These are phyloP conservation scores for Botryotinia globosa DNA, from an alignment of 2,329 filamentous ascomycete genomes.

Conservation along the genomic window DNA sequence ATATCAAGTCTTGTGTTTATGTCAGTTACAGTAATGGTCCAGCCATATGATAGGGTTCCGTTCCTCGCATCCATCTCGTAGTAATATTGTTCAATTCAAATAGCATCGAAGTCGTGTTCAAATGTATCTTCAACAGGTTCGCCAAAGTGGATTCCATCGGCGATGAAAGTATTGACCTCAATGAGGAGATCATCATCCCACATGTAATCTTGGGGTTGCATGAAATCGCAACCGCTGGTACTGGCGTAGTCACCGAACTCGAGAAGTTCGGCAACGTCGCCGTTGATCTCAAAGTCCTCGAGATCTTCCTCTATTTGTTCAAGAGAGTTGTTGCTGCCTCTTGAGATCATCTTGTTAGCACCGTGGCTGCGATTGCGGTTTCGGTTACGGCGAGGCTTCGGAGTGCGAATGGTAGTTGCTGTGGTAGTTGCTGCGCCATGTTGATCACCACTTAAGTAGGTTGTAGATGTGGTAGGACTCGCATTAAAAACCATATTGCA, in stretches of 20 bases:
- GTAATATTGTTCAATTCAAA: neutral
- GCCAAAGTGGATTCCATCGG: neutral
- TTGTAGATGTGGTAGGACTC: neutral
- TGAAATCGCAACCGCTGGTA: neutral
- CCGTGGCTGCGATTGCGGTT: neutral
- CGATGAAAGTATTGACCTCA: neutral
- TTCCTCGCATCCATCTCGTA: conserved; percentile 1
- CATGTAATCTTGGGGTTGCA: neutral
- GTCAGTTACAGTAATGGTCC: conserved; percentile 10
- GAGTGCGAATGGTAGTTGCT: neutral
- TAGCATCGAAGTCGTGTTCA: neutral
- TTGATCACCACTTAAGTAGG: too few relatives aligned
- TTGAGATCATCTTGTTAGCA: neutral
- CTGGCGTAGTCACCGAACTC: neutral
- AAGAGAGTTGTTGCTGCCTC: too few relatives aligned
- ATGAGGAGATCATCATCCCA: neutral
- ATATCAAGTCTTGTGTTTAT: conserved; percentile 2
- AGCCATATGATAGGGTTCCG: neutral
- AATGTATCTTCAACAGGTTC: neutral
- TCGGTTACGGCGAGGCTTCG: neutral
- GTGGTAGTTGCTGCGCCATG: neutral
- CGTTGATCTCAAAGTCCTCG: neutral
- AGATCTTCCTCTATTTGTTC: neutral
- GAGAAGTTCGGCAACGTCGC: neutral
- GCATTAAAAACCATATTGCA: neutral